Base-by-base conservation (phyloP, 768 basidiomycete species). In the Jaapia argillacea region DNA sequence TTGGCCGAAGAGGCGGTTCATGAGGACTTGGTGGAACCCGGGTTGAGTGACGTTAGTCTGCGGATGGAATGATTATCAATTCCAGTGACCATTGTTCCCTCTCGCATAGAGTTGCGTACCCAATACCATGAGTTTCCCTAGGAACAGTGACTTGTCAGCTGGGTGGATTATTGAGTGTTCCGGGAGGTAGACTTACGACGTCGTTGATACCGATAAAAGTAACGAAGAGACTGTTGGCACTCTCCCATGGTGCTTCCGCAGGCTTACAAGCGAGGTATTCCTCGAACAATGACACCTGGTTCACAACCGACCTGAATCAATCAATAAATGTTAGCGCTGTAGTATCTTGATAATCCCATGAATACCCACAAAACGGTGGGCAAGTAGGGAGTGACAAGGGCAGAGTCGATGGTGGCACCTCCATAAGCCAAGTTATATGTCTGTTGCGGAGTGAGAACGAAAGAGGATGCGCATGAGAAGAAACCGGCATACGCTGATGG, bases 101-200 rank as follows among this genome's bases (percentile, higher is more conserved):
- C 10, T 33, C 31, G 16, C 10, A 22, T 4, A 24, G 22, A 35
- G 12, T 24, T 35, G 22, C 64, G 16, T 45, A 73, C 74, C 70
- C 70, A 75, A 24, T 51, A 51, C 41, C 62, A 73, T 1, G 72
- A 70, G 48, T 72, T 70, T 27, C 70, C 73, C 73, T 76, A 33
- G 28, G 16, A 33, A 33, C 10, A 33, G 28, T 33, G 28, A 10
- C 16, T 33, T 10, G 28, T 10, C 21, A 28, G 5, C 0, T 3
- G 33, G 20, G 6, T 31, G 21, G 4, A n/a, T 40, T 23, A 2
- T 28, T n/a, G n/a, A n/a, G n/a, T n/a, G n/a, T n/a, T n/a, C n/a
- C n/a, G n/a, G n/a, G n/a, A n/a, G n/a, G n/a, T 10, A 33, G 1
- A 47, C 51, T 38, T 49, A 61, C 61, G 39, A 64, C 60, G 47